Conservation (phyloP, 164 flowering plant species). For the Berberis thunbergii region DNA sequence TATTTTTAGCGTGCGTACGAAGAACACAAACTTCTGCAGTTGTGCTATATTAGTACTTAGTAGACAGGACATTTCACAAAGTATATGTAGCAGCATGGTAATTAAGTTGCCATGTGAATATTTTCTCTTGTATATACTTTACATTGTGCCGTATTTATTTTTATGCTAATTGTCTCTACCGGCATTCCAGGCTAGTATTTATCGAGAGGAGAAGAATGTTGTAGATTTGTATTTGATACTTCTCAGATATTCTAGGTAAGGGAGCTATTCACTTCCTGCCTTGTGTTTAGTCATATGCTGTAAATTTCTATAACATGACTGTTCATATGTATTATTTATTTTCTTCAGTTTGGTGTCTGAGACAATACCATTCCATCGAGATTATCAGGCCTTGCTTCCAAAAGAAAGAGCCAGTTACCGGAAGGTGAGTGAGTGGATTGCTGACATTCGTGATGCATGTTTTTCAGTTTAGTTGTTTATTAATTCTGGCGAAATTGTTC, state of each 20-base stretch:
- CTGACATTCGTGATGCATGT: neutral
- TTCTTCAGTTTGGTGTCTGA: slow-evolving; percentile 73
- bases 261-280: neutral
- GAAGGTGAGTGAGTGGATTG: slow-evolving; percentile 39
- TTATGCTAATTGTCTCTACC: neutral
- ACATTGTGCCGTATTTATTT: neutral
- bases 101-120: neutral
- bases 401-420: slow-evolving; percentile 37
- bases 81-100: too few relatives aligned
- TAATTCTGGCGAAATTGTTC: slow-evolving; percentile 1
- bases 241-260: slow-evolving; percentile 86
- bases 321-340: slow-evolving; percentile 5
- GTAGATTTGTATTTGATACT: slow-evolving; percentile 86
- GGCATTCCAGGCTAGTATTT: slow-evolving; percentile 63
- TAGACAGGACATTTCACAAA: too few relatives aligned
- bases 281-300: neutral
- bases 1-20: neutral
- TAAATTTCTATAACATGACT: neutral
- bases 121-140: neutral
- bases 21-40: neutral
- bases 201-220: slow-evolving; percentile 74
- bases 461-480: neutral
- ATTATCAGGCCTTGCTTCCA: slow-evolving; percentile 50
- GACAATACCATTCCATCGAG: slow-evolving; percentile 91
- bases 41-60: neutral